Evolutionary conservation across 345 rosid species (phyloP).

Genomic region (Gossypium sturtianum): DNA sequence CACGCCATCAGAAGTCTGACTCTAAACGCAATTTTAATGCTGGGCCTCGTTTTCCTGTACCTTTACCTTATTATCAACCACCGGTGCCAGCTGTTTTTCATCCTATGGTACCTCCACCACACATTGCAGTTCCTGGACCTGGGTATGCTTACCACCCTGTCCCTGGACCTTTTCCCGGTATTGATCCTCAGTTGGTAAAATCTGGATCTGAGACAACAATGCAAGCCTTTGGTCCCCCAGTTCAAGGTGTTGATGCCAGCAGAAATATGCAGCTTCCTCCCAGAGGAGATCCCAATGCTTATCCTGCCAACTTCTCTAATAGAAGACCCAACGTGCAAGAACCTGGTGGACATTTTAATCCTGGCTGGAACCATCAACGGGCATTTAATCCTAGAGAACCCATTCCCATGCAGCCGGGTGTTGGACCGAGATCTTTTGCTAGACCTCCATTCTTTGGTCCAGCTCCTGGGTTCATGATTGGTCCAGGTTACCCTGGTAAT

Average conservation of each 20-base stretch:
- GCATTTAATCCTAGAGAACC: conserved; percentile 45
- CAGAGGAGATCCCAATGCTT: conserved; percentile 53
- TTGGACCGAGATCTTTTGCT: conserved; percentile 60
- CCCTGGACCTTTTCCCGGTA: conserved; percentile 55
- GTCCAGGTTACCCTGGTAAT: conserved; percentile 79
- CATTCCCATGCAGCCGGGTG: conserved; percentile 51
- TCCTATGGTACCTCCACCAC: conserved; percentile 60
- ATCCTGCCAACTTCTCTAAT: conserved; percentile 31
- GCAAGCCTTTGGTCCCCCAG: conserved; percentile 54
- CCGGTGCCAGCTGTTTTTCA: conserved; percentile 42
- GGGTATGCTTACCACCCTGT: conserved; percentile 56
- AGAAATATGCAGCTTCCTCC: conserved; percentile 45
- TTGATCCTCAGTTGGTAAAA: conserved; percentile 53
- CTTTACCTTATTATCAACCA: conserved; percentile 51
- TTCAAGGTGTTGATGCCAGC: conserved; percentile 27
- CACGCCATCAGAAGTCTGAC: conserved; percentile 59
- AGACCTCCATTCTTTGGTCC: conserved; percentile 64
- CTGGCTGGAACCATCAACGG: conserved; percentile 63
- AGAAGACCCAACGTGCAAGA: conserved; percentile 51
- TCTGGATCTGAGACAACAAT: conserved; percentile 51
- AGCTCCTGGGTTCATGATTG: conserved; percentile 65
- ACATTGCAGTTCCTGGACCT: conserved; percentile 56
- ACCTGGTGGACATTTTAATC: conserved; percentile 38
- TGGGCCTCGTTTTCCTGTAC: conserved; percentile 53
- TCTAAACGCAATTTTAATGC: conserved; percentile 50